These are phyloP conservation scores for Letharia lupina DNA, from an alignment of 495 filamentous ascomycete species.

Conservation along the genomic window DNA sequence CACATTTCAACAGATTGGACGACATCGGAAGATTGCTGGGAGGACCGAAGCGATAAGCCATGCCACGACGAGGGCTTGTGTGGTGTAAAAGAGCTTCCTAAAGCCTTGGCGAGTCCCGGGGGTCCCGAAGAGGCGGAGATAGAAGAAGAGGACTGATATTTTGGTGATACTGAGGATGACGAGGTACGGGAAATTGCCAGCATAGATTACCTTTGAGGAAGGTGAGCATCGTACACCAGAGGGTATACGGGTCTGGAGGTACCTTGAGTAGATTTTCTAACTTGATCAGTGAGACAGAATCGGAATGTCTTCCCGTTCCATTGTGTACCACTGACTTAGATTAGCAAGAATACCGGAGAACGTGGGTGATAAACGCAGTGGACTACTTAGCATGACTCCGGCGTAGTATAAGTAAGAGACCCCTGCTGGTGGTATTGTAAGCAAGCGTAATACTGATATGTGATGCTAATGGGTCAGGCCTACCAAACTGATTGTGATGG, in stretches of 20 bases:
- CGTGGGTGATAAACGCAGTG: not conserved
- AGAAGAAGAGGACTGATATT: constrained; percentile 12
- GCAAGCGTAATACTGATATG: not conserved
- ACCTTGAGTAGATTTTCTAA: not conserved
- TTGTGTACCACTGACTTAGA: not conserved
- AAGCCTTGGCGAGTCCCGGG: constrained; percentile 7
- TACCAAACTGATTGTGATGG: constrained; percentile 12
- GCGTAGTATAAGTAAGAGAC: constrained; percentile 2
- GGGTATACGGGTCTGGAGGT: not conserved
- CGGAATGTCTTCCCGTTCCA: not conserved
- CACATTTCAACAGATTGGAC: too few species aligned
- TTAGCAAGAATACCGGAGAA: not conserved
- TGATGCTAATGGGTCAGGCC: not conserved
- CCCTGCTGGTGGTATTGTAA: not conserved
- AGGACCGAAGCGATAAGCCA: constrained; percentile 5
- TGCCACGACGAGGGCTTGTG: constrained; percentile 2
- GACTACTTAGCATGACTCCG: not conserved
- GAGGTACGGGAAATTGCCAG: constrained; percentile 4
- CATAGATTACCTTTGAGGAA: constrained; percentile 1
- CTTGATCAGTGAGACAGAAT: not conserved
- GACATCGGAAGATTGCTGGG: constrained; percentile 10
- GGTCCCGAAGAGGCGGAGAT: constrained; percentile 9
- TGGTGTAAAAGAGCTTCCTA: constrained; percentile 4
- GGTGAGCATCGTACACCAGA: not conserved
- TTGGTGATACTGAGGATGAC: constrained; percentile 1